These are phyloP conservation scores for Cladophialophora yegresii DNA, from an alignment of 2,329 filamentous ascomycete genomes.

Conservation along the genomic window DNA sequence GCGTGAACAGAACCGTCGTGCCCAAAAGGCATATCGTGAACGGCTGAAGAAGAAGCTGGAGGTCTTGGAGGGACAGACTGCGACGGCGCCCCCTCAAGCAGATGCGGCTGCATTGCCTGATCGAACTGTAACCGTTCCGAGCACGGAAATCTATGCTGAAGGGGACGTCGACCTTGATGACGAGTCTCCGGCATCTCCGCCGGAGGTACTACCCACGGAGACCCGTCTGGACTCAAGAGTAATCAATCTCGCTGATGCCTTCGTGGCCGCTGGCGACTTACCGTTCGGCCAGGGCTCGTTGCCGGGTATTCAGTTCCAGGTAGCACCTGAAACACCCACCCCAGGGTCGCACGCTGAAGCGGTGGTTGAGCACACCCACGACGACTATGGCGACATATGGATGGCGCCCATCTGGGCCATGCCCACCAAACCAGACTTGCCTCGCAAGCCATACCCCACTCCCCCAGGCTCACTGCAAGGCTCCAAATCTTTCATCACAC, in stretches of 20 bases:
- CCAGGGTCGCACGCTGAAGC: neutral
- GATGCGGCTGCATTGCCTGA: neutral
- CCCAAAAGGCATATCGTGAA: conserved; percentile 34
- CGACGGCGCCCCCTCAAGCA: neutral
- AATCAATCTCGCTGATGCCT: conserved; percentile 28
- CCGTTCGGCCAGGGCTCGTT: conserved; percentile 15
- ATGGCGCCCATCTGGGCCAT: conserved; percentile 24
- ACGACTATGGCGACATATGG: conserved; percentile 26
- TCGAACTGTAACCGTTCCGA: neutral
- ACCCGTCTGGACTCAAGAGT: conserved; percentile 1
- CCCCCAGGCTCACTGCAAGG: neutral
- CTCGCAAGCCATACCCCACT: neutral
- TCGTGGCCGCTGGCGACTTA: conserved; percentile 29
- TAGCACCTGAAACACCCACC: conserved; percentile 8
- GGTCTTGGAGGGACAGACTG: conserved; percentile 23
- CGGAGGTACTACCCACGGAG: neutral
- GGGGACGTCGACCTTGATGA: neutral
- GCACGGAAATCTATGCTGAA: neutral
- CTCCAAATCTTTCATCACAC: conserved; percentile 3
- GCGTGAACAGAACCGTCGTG: conserved; percentile 34
- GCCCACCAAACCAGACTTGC: neutral
- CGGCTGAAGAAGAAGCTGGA: conserved; percentile 29
- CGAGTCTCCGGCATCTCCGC: neutral
- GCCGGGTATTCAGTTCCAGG: conserved; percentile 10
- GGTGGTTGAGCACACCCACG: conserved; percentile 11